Base-by-base conservation (phyloP, 1,139 yeast species). In the Yamadazyma blattariae region DNA sequence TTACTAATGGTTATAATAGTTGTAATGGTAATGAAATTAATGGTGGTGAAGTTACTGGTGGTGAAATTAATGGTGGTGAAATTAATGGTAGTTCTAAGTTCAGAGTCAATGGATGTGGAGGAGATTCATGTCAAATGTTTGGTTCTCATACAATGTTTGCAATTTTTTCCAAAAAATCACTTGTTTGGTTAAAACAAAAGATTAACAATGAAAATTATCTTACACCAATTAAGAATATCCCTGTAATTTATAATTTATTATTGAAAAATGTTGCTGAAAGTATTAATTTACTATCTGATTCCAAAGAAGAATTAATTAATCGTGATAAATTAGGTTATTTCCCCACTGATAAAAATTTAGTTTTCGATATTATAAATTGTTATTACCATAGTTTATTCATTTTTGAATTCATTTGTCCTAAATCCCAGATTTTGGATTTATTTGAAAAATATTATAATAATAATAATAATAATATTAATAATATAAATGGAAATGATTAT, bases 111-210 rank as follows among this genome's bases (percentile, higher is more conserved):
- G n/a, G n/a, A n/a, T n/a, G n/a, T n/a, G n/a, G n/a, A n/a, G n/a
- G n/a, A n/a, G n/a, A n/a, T n/a, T 15, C 20, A 7, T 20, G 21
- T 13, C 38, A 30, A 32, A 59, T 52, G 32, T 53, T 61, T 24
- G 73, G 74, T 1, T 46, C 59, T 14, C 71, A 67, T 42, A 61
- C 71, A 15, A 50, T 61, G 20, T 44, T 59, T 44, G 53, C 63
- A 21, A 56, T 68, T 11, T 61, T 67, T 32, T 64, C 71, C 6
- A 54, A 54, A 21, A 55, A 57, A 20, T 61, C 69, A 15, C 40
- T 67, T 33, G 49, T 44, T 18, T 64, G 67, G 63, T 56, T 67
- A 29, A 56, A 50, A 23, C 41, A 45, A 3, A 48, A 54, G 9
- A 44, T 66, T 14, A 58, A 64, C 0, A 51, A 56, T 2, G 57